phyloP scores from a whole-genome alignment of 108 stramenopile species.

The Skeletonema potamos region DNA sequence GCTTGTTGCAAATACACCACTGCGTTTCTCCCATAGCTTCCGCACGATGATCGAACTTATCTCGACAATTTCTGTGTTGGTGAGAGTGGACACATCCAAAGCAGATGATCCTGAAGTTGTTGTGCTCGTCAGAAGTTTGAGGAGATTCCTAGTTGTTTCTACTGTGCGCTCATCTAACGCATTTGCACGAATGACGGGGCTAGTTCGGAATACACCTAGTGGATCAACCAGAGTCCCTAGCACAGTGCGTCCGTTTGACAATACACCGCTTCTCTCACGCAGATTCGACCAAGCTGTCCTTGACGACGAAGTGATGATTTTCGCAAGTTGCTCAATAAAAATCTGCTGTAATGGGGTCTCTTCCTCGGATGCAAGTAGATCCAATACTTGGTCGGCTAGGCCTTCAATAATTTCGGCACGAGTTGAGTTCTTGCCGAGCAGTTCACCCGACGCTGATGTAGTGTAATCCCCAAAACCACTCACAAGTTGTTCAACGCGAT shows the following conservation, averaged over 20 bases:
- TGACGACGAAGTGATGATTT: conserved; percentile 67
- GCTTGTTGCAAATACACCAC: conserved; percentile 62
- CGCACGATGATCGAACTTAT: conserved; percentile 61
- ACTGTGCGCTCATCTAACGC: conserved; percentile 73
- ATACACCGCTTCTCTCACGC: conserved; percentile 62
- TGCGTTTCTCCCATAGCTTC: conserved; percentile 76
- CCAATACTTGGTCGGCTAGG: conserved; percentile 67
- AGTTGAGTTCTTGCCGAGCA: conserved; percentile 51
- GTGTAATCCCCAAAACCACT: conserved; percentile 81
- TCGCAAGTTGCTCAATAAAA: conserved; percentile 81
- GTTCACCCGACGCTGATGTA: conserved; percentile 66
- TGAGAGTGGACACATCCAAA: conserved; percentile 59
- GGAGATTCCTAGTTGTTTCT: conserved; percentile 72
- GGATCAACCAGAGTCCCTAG: conserved; percentile 85
- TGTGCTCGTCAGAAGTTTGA: conserved; percentile 43
- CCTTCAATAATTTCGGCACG: conserved; percentile 59
- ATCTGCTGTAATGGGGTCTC: conserved; percentile 83
- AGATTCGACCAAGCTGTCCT: conserved; percentile 67
- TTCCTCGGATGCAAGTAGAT: conserved; percentile 76
- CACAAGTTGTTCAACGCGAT: conserved; percentile 82
- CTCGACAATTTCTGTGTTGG: conserved; percentile 58
- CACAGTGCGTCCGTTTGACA: conserved; percentile 74
- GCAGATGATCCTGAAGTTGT: not conserved
- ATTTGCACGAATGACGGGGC: conserved; percentile 68
- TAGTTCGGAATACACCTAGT: conserved; percentile 77